Evolutionary conservation across 768 basidiomycete species (phyloP).

Genomic region (Tephrocybe sp.): DNA sequence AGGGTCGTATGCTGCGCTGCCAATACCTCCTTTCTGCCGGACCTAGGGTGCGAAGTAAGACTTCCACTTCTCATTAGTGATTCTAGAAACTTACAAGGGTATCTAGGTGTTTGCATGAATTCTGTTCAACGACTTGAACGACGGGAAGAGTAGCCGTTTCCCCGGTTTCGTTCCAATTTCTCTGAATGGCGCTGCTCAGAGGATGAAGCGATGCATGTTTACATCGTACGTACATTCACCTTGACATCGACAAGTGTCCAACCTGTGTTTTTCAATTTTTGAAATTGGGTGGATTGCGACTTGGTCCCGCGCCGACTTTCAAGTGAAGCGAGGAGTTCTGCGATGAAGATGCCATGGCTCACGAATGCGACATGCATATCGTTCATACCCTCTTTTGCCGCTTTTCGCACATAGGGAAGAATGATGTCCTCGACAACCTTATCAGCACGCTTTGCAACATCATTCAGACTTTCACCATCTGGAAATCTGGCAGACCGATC

Average conservation of each 20-base stretch:
- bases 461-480: constrained; percentile 69
- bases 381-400: constrained; percentile 33
- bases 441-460: constrained; percentile 57
- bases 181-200: background rate
- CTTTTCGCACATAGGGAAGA: constrained; percentile 52
- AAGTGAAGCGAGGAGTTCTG: constrained; percentile 55
- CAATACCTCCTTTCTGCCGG: constrained; percentile 78
- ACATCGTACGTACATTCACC: constrained; percentile 29
- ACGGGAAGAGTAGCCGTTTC: constrained; percentile 25
- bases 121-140: constrained; percentile 52
- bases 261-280: constrained; percentile 65
- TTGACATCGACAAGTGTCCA: constrained; percentile 61
- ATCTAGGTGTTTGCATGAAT: constrained; percentile 54
- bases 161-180: constrained; percentile 24
- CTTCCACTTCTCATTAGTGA: background rate
- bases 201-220: background rate
- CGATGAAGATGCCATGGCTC: constrained; percentile 76
- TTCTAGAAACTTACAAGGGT: constrained; percentile 46
- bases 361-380: constrained; percentile 61
- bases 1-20: constrained; percentile 68
- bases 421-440: constrained; percentile 50
- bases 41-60: constrained; percentile 18
- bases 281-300: constrained; percentile 30
- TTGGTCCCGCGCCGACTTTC: constrained; percentile 36
- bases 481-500: constrained; percentile 57